Percentiles rank a stretch among this genome's conserved stretches.
Evolutionary conservation across 129 eudicot species (phyloP).

Genomic region (Dittrichia graveolens): DNA sequence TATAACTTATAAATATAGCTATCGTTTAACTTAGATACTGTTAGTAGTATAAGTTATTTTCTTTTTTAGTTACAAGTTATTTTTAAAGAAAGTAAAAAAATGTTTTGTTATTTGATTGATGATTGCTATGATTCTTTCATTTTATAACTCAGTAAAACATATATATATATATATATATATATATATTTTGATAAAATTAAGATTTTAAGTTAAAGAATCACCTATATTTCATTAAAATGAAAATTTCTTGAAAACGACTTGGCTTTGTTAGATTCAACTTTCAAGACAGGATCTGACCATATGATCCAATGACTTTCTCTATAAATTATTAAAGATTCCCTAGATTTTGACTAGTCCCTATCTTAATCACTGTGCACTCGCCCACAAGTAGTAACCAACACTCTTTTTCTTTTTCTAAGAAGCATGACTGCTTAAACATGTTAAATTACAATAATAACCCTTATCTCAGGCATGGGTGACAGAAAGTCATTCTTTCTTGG

Average conservation of each 20-base stretch:
- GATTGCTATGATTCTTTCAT: too few species aligned
- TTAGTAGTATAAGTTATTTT: too few species aligned
- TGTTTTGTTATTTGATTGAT: too few species aligned
- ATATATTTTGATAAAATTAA: too few species aligned
- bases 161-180: too few species aligned
- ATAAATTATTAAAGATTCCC: conserved; percentile 28
- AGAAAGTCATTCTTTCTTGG: conserved; percentile 39
- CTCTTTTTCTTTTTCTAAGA: conserved; percentile 26
- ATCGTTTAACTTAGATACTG: too few species aligned
- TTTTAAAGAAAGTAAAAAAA: too few species aligned
- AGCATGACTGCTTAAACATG: conserved; percentile 32
- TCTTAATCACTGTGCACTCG: conserved; percentile 30
- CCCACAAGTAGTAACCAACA: conserved; percentile 12
- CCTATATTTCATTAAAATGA: too few species aligned
- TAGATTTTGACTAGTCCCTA: conserved; percentile 34
- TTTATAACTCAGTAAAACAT: too few species aligned
- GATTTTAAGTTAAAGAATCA: too few species aligned
- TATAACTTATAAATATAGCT: too few species aligned
- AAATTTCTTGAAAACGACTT: conserved; percentile 43
- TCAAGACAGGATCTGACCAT: conserved; percentile 47
- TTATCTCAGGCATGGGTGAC: conserved; percentile 47
- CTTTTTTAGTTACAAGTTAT: too few species aligned
- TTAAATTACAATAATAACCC: conserved; percentile 43
- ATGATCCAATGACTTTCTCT: conserved; percentile 33
- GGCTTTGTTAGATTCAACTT: conserved; percentile 20